A percentile compares a stretch with the other conserved stretches of the same genome.
phyloP scores from a whole-genome alignment of 176 grass and related monocot species.

The Dendrocalamus sinicus region DNA sequence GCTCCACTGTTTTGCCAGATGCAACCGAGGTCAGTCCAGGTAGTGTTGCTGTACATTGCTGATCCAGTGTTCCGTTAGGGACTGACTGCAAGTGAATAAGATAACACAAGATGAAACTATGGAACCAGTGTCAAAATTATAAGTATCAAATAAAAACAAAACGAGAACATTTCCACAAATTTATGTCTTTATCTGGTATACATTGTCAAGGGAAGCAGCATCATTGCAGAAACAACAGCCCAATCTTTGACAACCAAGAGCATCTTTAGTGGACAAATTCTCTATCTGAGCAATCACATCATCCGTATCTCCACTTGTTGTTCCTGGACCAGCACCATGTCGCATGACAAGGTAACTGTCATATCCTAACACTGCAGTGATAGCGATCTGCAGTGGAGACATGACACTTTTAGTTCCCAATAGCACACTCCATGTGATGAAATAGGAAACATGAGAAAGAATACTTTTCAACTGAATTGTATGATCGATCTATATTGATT shows the following conservation, averaged over 20 bases:
- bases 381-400: constrained; percentile 63
- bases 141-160: neutral
- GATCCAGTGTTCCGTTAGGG: constrained; percentile 57
- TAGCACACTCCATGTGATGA: neutral
- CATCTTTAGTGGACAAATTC: constrained; percentile 51
- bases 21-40: constrained; percentile 85
- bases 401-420: constrained; percentile 41
- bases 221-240: constrained; percentile 91
- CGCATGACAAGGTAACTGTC: constrained; percentile 96
- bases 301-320: constrained; percentile 39
- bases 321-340: constrained; percentile 74
- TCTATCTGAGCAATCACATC: constrained; percentile 42
- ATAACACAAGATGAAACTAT: neutral
- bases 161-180: constrained; percentile 16
- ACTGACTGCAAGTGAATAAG: constrained; percentile 56
- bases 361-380: constrained; percentile 73
- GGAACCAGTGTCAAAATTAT: neutral
- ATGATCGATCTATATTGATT: constrained; percentile 19
- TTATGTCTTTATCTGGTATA: constrained; percentile 38
- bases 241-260: constrained; percentile 54
- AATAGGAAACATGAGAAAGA: constrained; percentile 5
- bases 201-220: constrained; percentile 63
- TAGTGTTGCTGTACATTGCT: constrained; percentile 65
- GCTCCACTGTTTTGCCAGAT: constrained; percentile 80
- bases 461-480: constrained; percentile 23